A percentile compares a stretch with the other conserved stretches of the same genome.
These are phyloP conservation scores for Dianthus caryophyllus DNA, from an alignment of 148 eudicot species.

Conservation along the genomic window DNA sequence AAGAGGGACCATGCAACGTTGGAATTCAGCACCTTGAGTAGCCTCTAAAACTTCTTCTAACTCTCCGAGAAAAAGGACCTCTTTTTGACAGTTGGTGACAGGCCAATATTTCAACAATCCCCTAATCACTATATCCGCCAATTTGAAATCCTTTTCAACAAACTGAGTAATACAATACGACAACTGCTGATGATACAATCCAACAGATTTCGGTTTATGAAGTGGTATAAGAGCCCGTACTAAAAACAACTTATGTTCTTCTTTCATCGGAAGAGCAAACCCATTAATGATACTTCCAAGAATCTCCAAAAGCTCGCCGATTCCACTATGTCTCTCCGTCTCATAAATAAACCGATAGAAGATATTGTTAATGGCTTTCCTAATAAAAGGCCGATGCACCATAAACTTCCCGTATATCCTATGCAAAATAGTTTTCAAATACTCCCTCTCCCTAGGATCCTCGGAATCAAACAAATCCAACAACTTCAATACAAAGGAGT, in stretches of 20 bases:
- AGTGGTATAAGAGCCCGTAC: constrained; percentile 7
- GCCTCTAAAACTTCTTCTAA: constrained; percentile 1
- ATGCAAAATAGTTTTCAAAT: too few species aligned
- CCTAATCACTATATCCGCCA: not conserved
- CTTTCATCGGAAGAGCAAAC: constrained; percentile 12
- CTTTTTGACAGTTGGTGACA: not conserved
- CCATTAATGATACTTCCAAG: too few species aligned
- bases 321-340: not conserved
- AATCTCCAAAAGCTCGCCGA: constrained; percentile 12
- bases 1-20: not conserved
- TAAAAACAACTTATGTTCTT: constrained; percentile 8
- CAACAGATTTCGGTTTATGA: not conserved
- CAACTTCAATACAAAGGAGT: too few species aligned
- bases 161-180: constrained; percentile 1
- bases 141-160: not conserved
- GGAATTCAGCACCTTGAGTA: not conserved
- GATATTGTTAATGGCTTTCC: constrained; percentile 7
- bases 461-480: too few species aligned
- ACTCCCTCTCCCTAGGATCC: too few species aligned
- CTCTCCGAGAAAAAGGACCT: not conserved
- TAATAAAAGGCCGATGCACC: constrained; percentile 7
- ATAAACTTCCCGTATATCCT: too few species aligned
- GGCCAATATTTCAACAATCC: constrained; percentile 1
- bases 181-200: not conserved
- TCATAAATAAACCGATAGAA: constrained; percentile 8